phyloP scores from a whole-genome alignment of 148 eudicot species.

The Rhododendron griersonianum region DNA sequence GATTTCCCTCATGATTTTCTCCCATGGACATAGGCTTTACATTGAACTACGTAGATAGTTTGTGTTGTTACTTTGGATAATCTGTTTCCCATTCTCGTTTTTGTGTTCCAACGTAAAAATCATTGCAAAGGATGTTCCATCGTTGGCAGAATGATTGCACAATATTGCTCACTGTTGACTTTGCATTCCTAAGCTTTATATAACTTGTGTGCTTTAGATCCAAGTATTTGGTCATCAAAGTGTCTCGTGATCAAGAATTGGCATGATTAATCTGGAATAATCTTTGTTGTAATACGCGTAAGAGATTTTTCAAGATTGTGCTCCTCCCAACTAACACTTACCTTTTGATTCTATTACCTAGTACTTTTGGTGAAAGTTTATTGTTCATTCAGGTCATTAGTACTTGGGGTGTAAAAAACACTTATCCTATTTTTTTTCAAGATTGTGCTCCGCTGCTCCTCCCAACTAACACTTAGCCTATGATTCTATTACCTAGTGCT shows the following conservation, averaged over 20 bases:
- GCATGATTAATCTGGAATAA: not conserved
- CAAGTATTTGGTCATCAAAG: not conserved
- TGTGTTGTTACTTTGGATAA: not conserved
- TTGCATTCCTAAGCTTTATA: not conserved
- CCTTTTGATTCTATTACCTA: not conserved
- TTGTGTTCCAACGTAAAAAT: not conserved
- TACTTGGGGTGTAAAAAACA: not conserved
- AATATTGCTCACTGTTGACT: not conserved
- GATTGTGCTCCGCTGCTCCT: not conserved
- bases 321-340: not conserved
- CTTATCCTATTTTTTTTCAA: not conserved
- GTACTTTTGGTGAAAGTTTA: slow-evolving; percentile 3
- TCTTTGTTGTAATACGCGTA: not conserved
- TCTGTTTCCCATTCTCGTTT: not conserved
- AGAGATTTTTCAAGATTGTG: not conserved
- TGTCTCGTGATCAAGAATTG: not conserved
- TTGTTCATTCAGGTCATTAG: not conserved
- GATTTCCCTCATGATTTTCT: not conserved
- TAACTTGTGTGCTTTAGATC: not conserved
- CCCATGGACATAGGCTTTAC: not conserved
- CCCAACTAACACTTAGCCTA: not conserved
- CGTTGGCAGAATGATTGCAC: not conserved
- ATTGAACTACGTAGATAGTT: not conserved
- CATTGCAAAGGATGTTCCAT: not conserved
- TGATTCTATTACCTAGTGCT: slow-evolving; percentile 7